Evolutionary conservation across 805 yeast species (phyloP).

Genomic region (Blastobotrys mokoenaii): DNA sequence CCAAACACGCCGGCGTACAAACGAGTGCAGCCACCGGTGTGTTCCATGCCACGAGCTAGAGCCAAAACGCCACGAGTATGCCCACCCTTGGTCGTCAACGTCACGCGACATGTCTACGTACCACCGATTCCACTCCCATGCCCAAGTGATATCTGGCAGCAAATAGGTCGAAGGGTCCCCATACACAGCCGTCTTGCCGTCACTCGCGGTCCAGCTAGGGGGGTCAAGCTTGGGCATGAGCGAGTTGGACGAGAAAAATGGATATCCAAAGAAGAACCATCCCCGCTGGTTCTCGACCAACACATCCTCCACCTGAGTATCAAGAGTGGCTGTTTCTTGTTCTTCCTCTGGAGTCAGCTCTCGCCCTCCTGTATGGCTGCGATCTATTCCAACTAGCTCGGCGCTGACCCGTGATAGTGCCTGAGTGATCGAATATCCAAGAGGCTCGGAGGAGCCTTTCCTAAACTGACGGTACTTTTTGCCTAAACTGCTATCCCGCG

Average conservation of each 20-base stretch:
- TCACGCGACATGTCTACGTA: slow-evolving; percentile 60
- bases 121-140: slow-evolving; percentile 67
- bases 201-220: slow-evolving; percentile 27
- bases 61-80: slow-evolving; percentile 46
- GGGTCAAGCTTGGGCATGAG: slow-evolving; percentile 32
- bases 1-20: slow-evolving; percentile 65
- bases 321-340: not conserved
- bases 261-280: slow-evolving; percentile 30
- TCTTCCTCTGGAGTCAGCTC: no score
- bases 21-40: slow-evolving; percentile 46
- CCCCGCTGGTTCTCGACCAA: slow-evolving; percentile 37
- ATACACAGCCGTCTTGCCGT: slow-evolving; percentile 24
- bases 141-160: slow-evolving; percentile 53
- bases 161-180: slow-evolving; percentile 26
- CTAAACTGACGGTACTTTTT: no score
- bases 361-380: no score
- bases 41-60: slow-evolving; percentile 53
- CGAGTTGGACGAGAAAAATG: slow-evolving; percentile 28
- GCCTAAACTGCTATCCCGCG: no score
- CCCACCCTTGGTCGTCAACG: slow-evolving; percentile 84
- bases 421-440: no score
- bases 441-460: no score
- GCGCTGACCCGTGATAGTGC: no score
- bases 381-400: no score
- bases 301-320: slow-evolving; percentile 21